These are phyloP conservation scores for Chloranthus sessilifolius DNA, from an alignment of 164 flowering plant genomes.

Conservation along the genomic window DNA sequence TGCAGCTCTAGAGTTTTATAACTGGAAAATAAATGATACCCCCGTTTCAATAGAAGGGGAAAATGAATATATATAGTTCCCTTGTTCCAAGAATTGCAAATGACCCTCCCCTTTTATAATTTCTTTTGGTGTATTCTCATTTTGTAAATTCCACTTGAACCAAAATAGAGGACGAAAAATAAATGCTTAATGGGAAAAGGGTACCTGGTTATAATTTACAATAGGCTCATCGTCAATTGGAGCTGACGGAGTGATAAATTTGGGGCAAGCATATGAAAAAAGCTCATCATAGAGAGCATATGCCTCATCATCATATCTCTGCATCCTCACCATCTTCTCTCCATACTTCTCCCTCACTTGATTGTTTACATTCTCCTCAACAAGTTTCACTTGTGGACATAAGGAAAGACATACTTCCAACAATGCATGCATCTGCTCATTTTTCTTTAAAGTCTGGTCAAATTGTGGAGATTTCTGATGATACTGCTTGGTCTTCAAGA, in stretches of 20 bases:
- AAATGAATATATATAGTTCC: no score
- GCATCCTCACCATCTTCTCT: conserved; percentile 95
- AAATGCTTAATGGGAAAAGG: not conserved
- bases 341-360: conserved; percentile 96
- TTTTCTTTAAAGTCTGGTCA: conserved; percentile 97
- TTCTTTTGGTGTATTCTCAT: no score
- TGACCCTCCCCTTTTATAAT: no score
- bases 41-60: no score
- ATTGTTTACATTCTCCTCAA: conserved; percentile 84
- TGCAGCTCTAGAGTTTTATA: no score
- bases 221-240: conserved; percentile 89
- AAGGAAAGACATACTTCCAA: conserved; percentile 79
- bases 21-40: no score
- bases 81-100: no score
- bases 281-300: conserved; percentile 94
- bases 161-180: no score
- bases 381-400: conserved; percentile 89
- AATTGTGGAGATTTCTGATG: conserved; percentile 96
- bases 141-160: no score
- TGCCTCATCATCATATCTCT: conserved; percentile 90
- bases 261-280: conserved; percentile 98
- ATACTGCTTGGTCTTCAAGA: conserved; percentile 86
- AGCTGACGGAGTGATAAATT: conserved; percentile 92
- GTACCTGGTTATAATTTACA: conserved; percentile 96
- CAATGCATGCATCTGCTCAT: conserved; percentile 99